Conservation (phyloP, 805 yeast genomes). For the Kazachstania bromeliacearum region DNA sequence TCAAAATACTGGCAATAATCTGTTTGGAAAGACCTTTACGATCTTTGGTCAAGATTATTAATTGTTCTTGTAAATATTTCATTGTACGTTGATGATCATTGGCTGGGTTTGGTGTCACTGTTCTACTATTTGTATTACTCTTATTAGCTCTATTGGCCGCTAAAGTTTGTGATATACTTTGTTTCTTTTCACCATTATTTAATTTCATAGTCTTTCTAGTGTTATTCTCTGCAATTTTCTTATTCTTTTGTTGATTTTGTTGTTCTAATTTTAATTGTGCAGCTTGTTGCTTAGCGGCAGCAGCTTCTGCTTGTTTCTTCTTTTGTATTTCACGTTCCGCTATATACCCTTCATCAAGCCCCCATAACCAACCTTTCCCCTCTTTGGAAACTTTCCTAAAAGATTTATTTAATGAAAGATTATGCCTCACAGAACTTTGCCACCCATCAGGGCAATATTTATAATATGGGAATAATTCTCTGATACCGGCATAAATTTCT, state of each 20-base stretch:
- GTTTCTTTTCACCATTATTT: slow-evolving; percentile 23
- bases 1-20: slow-evolving; percentile 72
- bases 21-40: slow-evolving; percentile 69
- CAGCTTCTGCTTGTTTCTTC: slow-evolving; percentile 55
- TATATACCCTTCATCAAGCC: slow-evolving; percentile 75
- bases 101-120: slow-evolving; percentile 14
- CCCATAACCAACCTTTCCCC: slow-evolving; percentile 95
- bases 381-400: slow-evolving; percentile 74
- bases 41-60: slow-evolving; percentile 70
- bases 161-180: slow-evolving; percentile 28
- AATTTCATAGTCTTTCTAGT: slow-evolving; percentile 6
- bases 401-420: slow-evolving; percentile 74
- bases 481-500: slow-evolving; percentile 80
- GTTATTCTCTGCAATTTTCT: slow-evolving; percentile 17
- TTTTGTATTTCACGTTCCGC: slow-evolving; percentile 72
- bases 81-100: slow-evolving; percentile 48
- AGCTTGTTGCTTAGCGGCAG: slow-evolving; percentile 50
- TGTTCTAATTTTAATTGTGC: slow-evolving; percentile 46
- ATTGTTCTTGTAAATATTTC: slow-evolving; percentile 76
- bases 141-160: slow-evolving; percentile 25
- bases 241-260: slow-evolving; percentile 34
- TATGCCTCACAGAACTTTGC: slow-evolving; percentile 92
- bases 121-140: neutral
- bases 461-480: slow-evolving; percentile 83
- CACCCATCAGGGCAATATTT: slow-evolving; percentile 94